A percentile compares a stretch with the other conserved stretches of the same genome.
phyloP scores from a whole-genome alignment of 163 green algal genomes.

The Prototheca cutis region DNA sequence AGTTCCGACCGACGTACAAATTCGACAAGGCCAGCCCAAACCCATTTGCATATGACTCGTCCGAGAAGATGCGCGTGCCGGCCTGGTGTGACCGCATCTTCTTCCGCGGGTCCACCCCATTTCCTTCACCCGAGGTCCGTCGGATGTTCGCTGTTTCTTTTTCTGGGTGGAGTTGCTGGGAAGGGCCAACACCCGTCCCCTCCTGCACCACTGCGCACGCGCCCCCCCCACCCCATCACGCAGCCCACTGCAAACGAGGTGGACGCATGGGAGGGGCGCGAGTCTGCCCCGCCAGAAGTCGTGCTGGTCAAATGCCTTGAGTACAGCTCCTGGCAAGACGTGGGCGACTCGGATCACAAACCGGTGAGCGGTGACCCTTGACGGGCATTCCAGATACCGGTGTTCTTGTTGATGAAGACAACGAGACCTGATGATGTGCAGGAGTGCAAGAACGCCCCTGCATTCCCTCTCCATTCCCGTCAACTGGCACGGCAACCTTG shows the following conservation, averaged over 20 bases:
- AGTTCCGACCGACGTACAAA: slow-evolving; percentile 95
- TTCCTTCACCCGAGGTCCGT: slow-evolving; percentile 7
- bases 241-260: neutral
- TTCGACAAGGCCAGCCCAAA: slow-evolving; percentile 69
- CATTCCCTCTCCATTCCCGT: too few relatives aligned
- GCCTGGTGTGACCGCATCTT: slow-evolving; percentile 91
- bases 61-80: slow-evolving; percentile 84
- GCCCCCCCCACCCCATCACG: neutral
- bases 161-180: too few relatives aligned
- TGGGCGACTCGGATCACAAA: slow-evolving; percentile 77
- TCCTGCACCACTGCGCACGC: neutral
- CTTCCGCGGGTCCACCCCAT: slow-evolving; percentile 42
- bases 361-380: too few relatives aligned
- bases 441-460: too few relatives aligned
- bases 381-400: too few relatives aligned
- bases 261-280: neutral
- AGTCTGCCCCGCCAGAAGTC: neutral
- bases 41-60: slow-evolving; percentile 64
- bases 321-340: slow-evolving; percentile 59
- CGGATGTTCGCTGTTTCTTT: neutral
- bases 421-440: too few relatives aligned
- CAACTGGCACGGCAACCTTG: too few relatives aligned
- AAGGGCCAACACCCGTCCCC: too few relatives aligned
- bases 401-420: too few relatives aligned
- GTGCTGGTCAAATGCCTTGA: slow-evolving; percentile 19